A percentile compares a stretch with the other conserved stretches of the same genome.
Conservation (phyloP, 768 basidiomycete species). For the Psilocybe cubensis region DNA sequence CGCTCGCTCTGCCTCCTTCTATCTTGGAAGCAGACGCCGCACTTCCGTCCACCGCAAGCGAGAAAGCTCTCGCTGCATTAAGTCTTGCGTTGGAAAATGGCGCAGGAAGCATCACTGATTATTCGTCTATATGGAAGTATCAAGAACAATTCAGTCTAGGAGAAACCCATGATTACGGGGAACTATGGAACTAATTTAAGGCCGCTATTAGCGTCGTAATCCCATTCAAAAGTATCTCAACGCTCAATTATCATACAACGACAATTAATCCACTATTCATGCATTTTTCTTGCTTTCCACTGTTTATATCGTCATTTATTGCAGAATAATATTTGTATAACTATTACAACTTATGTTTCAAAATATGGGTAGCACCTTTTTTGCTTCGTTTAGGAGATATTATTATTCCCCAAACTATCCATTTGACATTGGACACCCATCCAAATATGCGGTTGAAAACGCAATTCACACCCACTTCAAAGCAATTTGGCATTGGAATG, state of each 20-base stretch:
- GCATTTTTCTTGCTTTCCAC: neutral
- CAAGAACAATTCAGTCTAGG: slow-evolving; percentile 16
- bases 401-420: neutral
- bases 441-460: too few relatives aligned
- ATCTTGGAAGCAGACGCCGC: neutral
- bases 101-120: slow-evolving; percentile 32
- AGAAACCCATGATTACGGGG: slow-evolving; percentile 24
- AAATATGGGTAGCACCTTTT: neutral
- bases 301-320: neutral
- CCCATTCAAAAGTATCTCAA: neutral
- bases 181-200: slow-evolving; percentile 25
- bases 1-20: slow-evolving; percentile 15
- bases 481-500: too few relatives aligned
- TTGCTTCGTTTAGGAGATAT: neutral
- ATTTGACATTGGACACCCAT: neutral
- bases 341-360: neutral
- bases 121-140: slow-evolving; percentile 23
- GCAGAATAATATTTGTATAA: slow-evolving; percentile 4
- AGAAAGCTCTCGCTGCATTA: slow-evolving; percentile 27
- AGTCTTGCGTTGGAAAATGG: slow-evolving; percentile 31
- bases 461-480: too few relatives aligned
- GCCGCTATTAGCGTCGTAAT: neutral
- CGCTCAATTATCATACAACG: too few relatives aligned
- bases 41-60: slow-evolving; percentile 14
- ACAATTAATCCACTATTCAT: neutral